These are phyloP conservation scores for Naganishia kalamii DNA, from an alignment of 768 basidiomycete species.

Conservation along the genomic window DNA sequence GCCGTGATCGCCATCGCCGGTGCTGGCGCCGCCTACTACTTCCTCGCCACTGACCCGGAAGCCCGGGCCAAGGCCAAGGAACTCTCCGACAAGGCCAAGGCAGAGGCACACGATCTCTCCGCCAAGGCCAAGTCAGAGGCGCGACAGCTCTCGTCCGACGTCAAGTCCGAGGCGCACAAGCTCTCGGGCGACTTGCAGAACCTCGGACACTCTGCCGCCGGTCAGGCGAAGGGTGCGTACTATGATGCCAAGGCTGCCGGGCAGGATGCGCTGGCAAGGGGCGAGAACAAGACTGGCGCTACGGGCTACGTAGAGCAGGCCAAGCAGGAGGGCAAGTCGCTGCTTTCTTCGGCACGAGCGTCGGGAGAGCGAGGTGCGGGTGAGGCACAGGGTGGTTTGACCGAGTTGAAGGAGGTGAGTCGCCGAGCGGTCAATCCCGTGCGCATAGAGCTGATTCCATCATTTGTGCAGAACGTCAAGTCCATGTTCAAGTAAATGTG, in stretches of 20 bases:
- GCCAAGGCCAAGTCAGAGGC: not conserved
- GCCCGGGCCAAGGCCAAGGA: slow-evolving; percentile 17
- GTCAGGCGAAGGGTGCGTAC: slow-evolving; percentile 15
- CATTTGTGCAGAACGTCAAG: slow-evolving; percentile 21
- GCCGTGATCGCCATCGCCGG: slow-evolving; percentile 22
- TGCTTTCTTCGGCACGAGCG: not conserved
- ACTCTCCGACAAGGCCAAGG: slow-evolving; percentile 9
- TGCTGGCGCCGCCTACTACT: slow-evolving; percentile 25
- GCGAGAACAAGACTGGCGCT: not conserved
- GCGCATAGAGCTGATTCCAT: not conserved
- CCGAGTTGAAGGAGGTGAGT: slow-evolving; percentile 25
- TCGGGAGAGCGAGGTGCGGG: slow-evolving; percentile 19
- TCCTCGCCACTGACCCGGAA: slow-evolving; percentile 17
- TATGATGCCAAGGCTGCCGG: slow-evolving; percentile 19
- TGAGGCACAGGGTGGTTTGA: slow-evolving; percentile 4
- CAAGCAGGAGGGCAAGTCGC: slow-evolving; percentile 18
- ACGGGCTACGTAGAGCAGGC: not conserved
- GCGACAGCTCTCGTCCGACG: not conserved
- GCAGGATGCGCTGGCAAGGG: slow-evolving; percentile 15
- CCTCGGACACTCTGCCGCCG: slow-evolving; percentile 6
- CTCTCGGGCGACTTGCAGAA: slow-evolving; percentile 22
- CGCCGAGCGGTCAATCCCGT: not conserved
- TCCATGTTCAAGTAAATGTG: slow-evolving; percentile 22
- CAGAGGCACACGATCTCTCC: not conserved
- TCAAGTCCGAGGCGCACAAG: slow-evolving; percentile 18